Evolutionary conservation across 768 basidiomycete genomes (phyloP).

Genomic region (Trichaptum fuscoviolaceum): DNA sequence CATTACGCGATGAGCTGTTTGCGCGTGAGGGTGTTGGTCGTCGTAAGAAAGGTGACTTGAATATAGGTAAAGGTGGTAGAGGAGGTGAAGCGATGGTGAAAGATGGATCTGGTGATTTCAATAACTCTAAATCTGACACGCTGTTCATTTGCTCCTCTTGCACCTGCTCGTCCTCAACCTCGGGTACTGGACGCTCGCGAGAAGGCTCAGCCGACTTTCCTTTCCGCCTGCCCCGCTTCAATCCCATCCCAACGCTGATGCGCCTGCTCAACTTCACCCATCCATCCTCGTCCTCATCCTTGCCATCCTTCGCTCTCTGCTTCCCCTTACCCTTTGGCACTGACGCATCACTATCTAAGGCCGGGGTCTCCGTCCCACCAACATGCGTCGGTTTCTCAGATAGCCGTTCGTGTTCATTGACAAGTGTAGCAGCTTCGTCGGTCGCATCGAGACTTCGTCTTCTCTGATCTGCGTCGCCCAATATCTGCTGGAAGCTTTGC

Average conservation of each 20-base stretch:
- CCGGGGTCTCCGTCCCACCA: constrained; percentile 7
- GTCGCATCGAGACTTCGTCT: constrained; percentile 32
- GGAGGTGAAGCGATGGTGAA: constrained; percentile 17
- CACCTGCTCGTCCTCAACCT: constrained; percentile 29
- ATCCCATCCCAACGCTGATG: constrained; percentile 54
- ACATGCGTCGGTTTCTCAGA: background rate
- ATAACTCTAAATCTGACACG: constrained; percentile 16
- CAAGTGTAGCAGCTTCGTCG: background rate
- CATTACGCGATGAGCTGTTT: constrained; percentile 1
- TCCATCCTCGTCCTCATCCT: constrained; percentile 38
- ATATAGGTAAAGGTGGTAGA: constrained; percentile 11
- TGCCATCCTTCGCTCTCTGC: constrained; percentile 18
- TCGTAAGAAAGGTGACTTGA: constrained; percentile 21
- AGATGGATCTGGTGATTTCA: constrained; percentile 2
- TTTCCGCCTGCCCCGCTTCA: constrained; percentile 27
- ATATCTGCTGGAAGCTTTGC: constrained; percentile 23
- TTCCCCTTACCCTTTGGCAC: constrained; percentile 9
- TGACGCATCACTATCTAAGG: constrained; percentile 10
- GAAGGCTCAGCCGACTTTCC: constrained; percentile 13
- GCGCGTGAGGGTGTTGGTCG: constrained; percentile 15
- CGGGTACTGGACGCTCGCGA: constrained; percentile 12
- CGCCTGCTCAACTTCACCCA: constrained; percentile 66
- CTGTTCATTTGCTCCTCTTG: constrained; percentile 26
- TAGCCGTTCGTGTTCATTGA: background rate
- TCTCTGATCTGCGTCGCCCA: constrained; percentile 32